A percentile compares a stretch with the other conserved stretches of the same genome.
phyloP scores from a whole-genome alignment of 1,139 yeast species.

The Debaryomycetaceae sp. region DNA sequence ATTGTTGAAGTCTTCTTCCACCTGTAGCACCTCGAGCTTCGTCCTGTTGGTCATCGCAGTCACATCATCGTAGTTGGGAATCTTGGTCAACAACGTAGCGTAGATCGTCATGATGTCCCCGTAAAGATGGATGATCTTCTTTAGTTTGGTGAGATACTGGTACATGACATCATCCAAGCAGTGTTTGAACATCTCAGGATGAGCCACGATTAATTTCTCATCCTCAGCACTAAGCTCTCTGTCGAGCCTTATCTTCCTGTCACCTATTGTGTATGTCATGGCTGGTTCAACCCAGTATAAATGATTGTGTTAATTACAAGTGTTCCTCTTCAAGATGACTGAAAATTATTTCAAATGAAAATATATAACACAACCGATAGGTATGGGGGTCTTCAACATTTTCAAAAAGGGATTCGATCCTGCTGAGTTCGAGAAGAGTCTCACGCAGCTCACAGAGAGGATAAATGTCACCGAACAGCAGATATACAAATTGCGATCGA shows the following conservation, averaged over 20 bases:
- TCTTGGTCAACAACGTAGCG: conserved; percentile 36
- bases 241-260: conserved; percentile 22
- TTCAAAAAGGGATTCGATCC: conserved; percentile 46
- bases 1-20: conserved; percentile 33
- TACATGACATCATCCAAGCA: conserved; percentile 34
- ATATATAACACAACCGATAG: neutral
- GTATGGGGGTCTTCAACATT: conserved; percentile 27
- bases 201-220: conserved; percentile 22
- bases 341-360: neutral
- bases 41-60: conserved; percentile 30
- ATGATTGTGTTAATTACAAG: neutral
- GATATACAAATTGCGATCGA: conserved; percentile 17
- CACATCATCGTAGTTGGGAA: conserved; percentile 43
- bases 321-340: neutral
- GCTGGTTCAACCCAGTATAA: neutral
- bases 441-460: conserved; percentile 38
- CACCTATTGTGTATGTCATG: conserved; percentile 38
- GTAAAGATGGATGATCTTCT: conserved; percentile 34
- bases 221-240: conserved; percentile 19
- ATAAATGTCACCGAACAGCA: conserved; percentile 35
- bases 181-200: conserved; percentile 27
- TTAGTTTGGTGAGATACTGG: conserved; percentile 25
- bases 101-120: conserved; percentile 40
- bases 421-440: conserved; percentile 47
- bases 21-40: conserved; percentile 18